phyloP scores from a whole-genome alignment of 1,284 basidiomycete genomes.

The Rhodotorula sp. region DNA sequence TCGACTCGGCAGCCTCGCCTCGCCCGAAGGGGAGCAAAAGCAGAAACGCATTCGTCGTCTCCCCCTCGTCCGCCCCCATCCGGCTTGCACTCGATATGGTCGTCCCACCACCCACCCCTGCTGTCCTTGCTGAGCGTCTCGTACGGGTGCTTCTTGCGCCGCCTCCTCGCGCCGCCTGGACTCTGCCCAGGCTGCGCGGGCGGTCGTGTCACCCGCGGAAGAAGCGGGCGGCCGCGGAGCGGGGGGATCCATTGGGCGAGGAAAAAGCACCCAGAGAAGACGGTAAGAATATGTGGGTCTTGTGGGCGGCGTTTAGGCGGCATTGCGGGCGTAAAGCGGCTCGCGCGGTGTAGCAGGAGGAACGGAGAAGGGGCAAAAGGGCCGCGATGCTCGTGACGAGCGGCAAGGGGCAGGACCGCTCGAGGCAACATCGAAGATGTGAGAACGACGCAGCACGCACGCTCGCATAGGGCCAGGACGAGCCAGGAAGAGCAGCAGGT shows the following conservation, averaged over 20 bases:
- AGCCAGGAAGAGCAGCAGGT: too few relatives aligned
- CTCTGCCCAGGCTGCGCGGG: too few relatives aligned
- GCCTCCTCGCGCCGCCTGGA: neutral
- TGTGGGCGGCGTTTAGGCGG: constrained; percentile 2
- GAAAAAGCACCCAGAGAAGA: constrained; percentile 7
- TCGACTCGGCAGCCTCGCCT: too few relatives aligned
- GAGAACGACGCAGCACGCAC: too few relatives aligned
- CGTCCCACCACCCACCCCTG: constrained; percentile 9
- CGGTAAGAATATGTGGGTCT: neutral
- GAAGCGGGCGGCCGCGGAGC: too few relatives aligned
- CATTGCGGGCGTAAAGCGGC: neutral
- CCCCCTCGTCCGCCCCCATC: constrained; percentile 7
- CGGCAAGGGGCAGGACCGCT: too few relatives aligned
- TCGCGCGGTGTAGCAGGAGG: too few relatives aligned
- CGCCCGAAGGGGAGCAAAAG: too few relatives aligned
- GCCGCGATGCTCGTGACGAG: too few relatives aligned
- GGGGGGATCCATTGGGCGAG: too few relatives aligned
- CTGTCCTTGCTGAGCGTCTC: constrained; percentile 19
- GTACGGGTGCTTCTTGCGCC: constrained; percentile 12
- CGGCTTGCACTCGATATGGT: constrained; percentile 5
- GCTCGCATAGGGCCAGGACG: neutral
- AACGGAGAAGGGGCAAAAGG: neutral
- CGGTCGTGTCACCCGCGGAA: too few relatives aligned
- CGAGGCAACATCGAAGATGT: too few relatives aligned
- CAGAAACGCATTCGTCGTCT: constrained; percentile 8